Percentiles rank a stretch among this genome's conserved stretches.
These are phyloP conservation scores for Yamadazyma membranifaciens DNA, from an alignment of 1,139 yeast genomes.

Conservation along the genomic window DNA sequence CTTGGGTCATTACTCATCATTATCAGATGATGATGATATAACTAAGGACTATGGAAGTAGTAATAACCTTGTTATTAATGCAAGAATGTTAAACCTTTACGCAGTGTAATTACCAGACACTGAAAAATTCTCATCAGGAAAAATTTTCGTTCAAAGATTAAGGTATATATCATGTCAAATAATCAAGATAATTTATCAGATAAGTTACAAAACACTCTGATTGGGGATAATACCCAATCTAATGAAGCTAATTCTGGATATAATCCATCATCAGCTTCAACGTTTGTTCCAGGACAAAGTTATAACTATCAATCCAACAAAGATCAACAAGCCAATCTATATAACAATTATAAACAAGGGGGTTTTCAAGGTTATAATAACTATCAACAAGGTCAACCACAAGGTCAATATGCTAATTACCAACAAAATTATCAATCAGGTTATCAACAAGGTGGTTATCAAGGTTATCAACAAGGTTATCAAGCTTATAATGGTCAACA, in stretches of 20 bases:
- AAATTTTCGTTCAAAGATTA: slow-evolving; percentile 8
- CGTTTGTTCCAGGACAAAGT: slow-evolving; percentile 18
- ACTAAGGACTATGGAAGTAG: no score
- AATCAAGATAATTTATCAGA: slow-evolving; percentile 52
- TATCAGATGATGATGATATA: no score
- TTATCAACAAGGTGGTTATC: slow-evolving; percentile 9
- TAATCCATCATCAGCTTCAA: slow-evolving; percentile 13
- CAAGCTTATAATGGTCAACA: slow-evolving; percentile 12
- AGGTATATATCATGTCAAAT: slow-evolving; percentile 36
- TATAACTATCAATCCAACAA: slow-evolving; percentile 8
- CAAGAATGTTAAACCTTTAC: not conserved
- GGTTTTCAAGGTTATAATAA: slow-evolving; percentile 14
- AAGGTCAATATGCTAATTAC: slow-evolving; percentile 12
- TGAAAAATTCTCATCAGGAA: slow-evolving; percentile 8
- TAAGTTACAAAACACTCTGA: slow-evolving; percentile 50
- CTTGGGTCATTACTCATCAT: no score
- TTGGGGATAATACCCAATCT: slow-evolving; percentile 20
- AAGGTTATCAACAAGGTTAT: slow-evolving; percentile 7
- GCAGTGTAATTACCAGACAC: slow-evolving; percentile 1
- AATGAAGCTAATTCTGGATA: slow-evolving; percentile 16
- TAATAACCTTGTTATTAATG: not conserved
- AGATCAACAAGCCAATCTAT: slow-evolving; percentile 17
- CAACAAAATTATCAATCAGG: slow-evolving; percentile 18
- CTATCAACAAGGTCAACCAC: slow-evolving; percentile 10
- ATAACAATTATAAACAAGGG: slow-evolving; percentile 18